A percentile compares a stretch with the other conserved stretches of the same genome.
These are phyloP conservation scores for Rhypophila decipiens DNA, from an alignment of 495 filamentous ascomycete species.

Conservation along the genomic window DNA sequence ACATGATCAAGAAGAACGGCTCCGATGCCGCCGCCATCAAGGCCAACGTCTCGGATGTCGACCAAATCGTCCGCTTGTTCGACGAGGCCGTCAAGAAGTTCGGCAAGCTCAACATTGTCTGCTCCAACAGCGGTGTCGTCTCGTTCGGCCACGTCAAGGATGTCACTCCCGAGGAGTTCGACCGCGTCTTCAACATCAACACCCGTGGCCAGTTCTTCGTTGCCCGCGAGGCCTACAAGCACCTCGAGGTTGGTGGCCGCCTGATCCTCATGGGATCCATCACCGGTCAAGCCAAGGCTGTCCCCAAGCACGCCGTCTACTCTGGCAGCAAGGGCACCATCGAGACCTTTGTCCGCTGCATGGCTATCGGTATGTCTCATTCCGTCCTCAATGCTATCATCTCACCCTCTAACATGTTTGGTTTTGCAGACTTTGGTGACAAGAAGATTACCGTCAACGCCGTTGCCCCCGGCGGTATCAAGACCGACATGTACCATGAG, in stretches of 20 bases:
- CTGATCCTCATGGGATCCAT: slow-evolving; percentile 60
- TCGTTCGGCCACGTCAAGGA: slow-evolving; percentile 59
- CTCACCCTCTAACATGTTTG: neutral
- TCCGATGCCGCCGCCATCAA: slow-evolving; percentile 60
- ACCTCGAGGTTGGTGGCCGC: slow-evolving; percentile 54
- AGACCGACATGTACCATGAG: slow-evolving; percentile 64
- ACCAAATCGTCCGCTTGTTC: slow-evolving; percentile 46
- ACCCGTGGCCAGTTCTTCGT: slow-evolving; percentile 78
- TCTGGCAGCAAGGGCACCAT: slow-evolving; percentile 32
- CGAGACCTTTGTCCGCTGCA: slow-evolving; percentile 30
- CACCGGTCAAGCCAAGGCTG: slow-evolving; percentile 55
- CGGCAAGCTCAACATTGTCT: slow-evolving; percentile 62
- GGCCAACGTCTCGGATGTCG: slow-evolving; percentile 68
- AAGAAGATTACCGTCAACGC: slow-evolving; percentile 58
- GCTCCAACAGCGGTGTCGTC: slow-evolving; percentile 62
- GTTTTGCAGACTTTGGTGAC: slow-evolving; percentile 26
- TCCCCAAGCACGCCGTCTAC: slow-evolving; percentile 59
- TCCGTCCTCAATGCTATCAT: neutral
- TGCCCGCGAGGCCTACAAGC: slow-evolving; percentile 59
- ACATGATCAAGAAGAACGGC: slow-evolving; percentile 51
- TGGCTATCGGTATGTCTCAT: slow-evolving; percentile 24
- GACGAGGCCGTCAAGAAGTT: slow-evolving; percentile 57
- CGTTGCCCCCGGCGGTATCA: slow-evolving; percentile 61
- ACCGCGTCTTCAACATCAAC: slow-evolving; percentile 74
- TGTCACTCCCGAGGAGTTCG: slow-evolving; percentile 69